Evolutionary conservation across 2,329 filamentous ascomycete genomes (phyloP).

Genomic region (Purpureocillium lavendulum): DNA sequence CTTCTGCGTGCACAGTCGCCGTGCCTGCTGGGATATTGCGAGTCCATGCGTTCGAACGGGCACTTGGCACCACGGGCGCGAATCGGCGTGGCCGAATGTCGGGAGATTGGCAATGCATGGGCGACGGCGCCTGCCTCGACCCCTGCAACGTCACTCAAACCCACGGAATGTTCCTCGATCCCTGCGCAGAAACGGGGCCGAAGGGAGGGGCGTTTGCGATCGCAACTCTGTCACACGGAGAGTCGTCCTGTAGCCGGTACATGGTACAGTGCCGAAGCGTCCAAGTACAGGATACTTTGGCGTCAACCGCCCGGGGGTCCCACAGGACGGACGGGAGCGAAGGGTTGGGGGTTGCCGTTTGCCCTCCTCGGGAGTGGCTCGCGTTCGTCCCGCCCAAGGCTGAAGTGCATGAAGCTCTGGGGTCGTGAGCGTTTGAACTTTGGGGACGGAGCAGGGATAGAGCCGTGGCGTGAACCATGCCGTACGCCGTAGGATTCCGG

Average conservation of each 20-base stretch:
- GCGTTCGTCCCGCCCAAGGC: conserved; percentile 3
- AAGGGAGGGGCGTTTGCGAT: not conserved
- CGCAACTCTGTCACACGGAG: not conserved
- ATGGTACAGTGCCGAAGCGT: no score
- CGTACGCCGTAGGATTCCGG: not conserved
- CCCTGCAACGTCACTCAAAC: not conserved
- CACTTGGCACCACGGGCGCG: not conserved
- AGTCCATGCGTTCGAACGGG: no score
- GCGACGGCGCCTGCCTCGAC: not conserved
- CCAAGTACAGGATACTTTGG: no score
- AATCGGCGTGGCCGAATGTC: conserved; percentile 1
- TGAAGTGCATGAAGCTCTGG: conserved; percentile 1
- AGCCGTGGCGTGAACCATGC: not conserved
- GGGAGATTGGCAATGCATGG: not conserved
- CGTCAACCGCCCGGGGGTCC: no score
- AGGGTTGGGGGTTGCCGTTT: not conserved
- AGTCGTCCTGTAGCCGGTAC: no score
- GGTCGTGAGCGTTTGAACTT: conserved; percentile 1
- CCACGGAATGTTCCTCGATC: not conserved
- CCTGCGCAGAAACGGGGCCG: not conserved
- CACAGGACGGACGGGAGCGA: no score
- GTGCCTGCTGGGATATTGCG: no score
- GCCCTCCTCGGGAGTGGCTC: conserved; percentile 1
- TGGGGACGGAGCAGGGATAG: not conserved
- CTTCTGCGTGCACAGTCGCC: no score